Conservation (phyloP, 495 filamentous ascomycete genomes). For the Gamarada debralockiae region DNA sequence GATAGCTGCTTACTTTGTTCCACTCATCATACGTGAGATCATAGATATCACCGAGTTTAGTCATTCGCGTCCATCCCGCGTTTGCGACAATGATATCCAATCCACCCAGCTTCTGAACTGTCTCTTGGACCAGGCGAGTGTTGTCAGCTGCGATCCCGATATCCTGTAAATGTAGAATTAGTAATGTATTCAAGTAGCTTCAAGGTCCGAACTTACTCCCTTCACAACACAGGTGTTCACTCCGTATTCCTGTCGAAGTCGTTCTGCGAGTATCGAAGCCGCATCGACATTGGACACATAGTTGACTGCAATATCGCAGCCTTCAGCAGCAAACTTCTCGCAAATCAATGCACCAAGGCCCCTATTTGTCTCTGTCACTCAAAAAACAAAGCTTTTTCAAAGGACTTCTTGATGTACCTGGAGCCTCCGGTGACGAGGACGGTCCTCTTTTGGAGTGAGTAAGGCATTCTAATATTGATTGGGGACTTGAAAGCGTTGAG, state of each 20-base stretch:
- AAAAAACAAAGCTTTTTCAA: background rate
- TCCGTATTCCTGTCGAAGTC: no score
- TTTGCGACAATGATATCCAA: slow-evolving; percentile 67
- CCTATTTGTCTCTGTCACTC: slow-evolving; percentile 33
- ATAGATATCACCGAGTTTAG: slow-evolving; percentile 55
- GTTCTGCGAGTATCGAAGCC: no score
- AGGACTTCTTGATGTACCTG: no score
- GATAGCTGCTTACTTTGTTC: slow-evolving; percentile 65
- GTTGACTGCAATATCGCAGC: slow-evolving; percentile 65
- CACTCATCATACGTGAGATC: slow-evolving; percentile 61
- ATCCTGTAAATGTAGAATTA: no score
- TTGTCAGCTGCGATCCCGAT: slow-evolving; percentile 52
- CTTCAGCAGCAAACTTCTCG: slow-evolving; percentile 60
- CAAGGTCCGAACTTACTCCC: slow-evolving; percentile 47
- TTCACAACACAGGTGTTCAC: slow-evolving; percentile 45
- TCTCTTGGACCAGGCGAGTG: slow-evolving; percentile 45
- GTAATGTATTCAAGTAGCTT: slow-evolving; percentile 47
- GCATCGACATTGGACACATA: no score
- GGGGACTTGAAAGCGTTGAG: no score
- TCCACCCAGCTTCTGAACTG: slow-evolving; percentile 56
- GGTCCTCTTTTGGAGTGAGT: no score
- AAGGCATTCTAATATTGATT: no score
- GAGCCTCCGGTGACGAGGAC: no score
- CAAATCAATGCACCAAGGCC: slow-evolving; percentile 60
- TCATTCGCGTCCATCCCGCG: slow-evolving; percentile 64